A percentile compares a stretch with the other conserved stretches of the same genome.
Evolutionary conservation across 148 eudicot species (phyloP).

Genomic region (Linanthus parryae): DNA sequence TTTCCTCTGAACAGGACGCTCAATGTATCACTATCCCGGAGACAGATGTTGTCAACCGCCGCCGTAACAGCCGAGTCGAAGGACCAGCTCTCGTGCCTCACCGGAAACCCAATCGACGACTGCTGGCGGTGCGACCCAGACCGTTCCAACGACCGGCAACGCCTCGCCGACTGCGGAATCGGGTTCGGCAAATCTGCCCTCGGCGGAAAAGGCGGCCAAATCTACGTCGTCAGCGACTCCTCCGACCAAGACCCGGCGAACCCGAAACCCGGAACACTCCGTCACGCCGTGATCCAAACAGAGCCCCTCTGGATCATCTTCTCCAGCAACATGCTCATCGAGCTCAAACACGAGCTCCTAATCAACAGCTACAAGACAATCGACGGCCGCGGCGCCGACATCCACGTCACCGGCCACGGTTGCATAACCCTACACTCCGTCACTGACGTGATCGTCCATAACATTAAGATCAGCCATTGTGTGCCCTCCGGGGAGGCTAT

Average conservation of each 20-base stretch:
- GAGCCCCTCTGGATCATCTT: constrained; percentile 22
- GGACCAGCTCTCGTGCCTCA: constrained; percentile 12
- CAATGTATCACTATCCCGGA: constrained; percentile 6
- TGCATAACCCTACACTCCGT: constrained; percentile 23
- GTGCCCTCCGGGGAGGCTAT: constrained; percentile 33
- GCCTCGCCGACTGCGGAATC: constrained; percentile 17
- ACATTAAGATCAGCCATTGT: constrained; percentile 31
- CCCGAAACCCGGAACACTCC: constrained; percentile 28
- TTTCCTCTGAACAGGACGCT: constrained; percentile 1
- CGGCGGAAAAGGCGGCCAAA: constrained; percentile 21
- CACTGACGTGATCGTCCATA: constrained; percentile 19
- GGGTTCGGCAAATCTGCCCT: constrained; percentile 22
- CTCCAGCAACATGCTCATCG: constrained; percentile 16
- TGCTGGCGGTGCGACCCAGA: constrained; percentile 21
- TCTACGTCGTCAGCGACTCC: constrained; percentile 25
- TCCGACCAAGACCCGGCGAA: constrained; percentile 19
- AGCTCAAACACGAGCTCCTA: constrained; percentile 19
- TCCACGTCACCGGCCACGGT: constrained; percentile 11
- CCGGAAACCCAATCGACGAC: constrained; percentile 25
- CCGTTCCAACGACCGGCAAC: constrained; percentile 22
- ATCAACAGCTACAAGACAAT: constrained; percentile 22
- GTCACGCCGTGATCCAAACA: constrained; percentile 18
- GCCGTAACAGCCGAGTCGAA: background rate
- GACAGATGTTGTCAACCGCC: background rate
- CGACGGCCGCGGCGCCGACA: constrained; percentile 22